A percentile compares a stretch with the other conserved stretches of the same genome.
phyloP scores from a whole-genome alignment of 2,329 filamentous ascomycete genomes.

The Rhexocercosporidium sp. region DNA sequence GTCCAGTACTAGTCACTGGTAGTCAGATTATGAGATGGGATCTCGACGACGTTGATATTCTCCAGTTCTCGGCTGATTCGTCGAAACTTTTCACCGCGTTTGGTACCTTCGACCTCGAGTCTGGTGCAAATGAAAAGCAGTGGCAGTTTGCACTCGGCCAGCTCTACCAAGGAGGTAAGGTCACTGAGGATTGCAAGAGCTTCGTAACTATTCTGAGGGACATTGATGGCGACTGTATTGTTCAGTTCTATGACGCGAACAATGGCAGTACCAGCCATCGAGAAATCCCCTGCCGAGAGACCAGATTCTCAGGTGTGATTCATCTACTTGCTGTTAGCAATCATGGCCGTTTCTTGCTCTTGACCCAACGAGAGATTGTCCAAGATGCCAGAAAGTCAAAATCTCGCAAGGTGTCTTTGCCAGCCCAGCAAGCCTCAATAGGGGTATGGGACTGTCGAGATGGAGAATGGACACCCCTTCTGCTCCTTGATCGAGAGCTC shows the following conservation, averaged over 20 bases:
- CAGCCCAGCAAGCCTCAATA: not conserved
- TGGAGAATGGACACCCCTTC: not conserved
- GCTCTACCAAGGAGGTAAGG: not conserved
- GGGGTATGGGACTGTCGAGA: not conserved
- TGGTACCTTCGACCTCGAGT: not conserved
- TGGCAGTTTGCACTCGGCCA: not conserved
- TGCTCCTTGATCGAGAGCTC: not conserved
- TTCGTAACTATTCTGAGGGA: not conserved
- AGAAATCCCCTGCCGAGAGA: not conserved
- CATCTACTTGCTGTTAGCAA: conserved; percentile 5
- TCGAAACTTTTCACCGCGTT: not conserved
- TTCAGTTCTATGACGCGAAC: not conserved
- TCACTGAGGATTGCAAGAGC: not conserved
- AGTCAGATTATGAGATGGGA: not conserved
- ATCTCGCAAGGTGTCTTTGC: not conserved
- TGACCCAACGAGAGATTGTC: not conserved
- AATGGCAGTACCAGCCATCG: not conserved
- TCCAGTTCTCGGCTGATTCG: not conserved
- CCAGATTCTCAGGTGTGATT: not conserved
- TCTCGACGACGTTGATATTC: not conserved
- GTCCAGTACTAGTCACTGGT: not conserved
- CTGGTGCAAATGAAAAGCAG: not conserved
- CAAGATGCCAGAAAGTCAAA: not conserved
- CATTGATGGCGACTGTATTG: not conserved
- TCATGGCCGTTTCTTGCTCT: conserved; percentile 1